phyloP scores from a whole-genome alignment of 2,329 filamentous ascomycete species.

The Dothidotthia symphoricarpi region DNA sequence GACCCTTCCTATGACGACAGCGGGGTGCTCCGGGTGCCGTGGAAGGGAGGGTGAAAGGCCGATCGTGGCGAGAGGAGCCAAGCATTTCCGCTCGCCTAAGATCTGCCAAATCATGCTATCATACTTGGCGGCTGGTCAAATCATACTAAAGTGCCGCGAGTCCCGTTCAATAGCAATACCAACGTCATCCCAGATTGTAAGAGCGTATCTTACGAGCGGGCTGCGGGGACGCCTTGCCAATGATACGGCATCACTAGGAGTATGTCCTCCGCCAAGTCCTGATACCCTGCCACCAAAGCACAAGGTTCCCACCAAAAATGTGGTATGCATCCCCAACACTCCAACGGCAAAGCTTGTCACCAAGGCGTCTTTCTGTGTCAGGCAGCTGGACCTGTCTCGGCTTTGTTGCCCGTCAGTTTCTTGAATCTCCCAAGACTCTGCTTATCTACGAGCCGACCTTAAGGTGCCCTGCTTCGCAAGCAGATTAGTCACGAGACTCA shows the following conservation, averaged over 20 bases:
- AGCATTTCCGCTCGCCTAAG: constrained; percentile 26
- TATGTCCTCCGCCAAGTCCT: constrained; percentile 16
- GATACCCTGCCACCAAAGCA: constrained; percentile 8
- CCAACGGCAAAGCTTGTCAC: constrained; percentile 27
- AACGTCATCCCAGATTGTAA: constrained; percentile 17
- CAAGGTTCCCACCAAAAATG: constrained; percentile 8
- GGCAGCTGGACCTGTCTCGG: constrained; percentile 14
- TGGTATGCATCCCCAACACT: constrained; percentile 12
- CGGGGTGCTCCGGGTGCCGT: too few species aligned
- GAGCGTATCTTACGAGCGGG: constrained; percentile 7
- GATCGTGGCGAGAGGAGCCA: constrained; percentile 17
- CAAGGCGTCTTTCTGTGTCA: constrained; percentile 17
- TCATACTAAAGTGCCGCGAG: constrained; percentile 5
- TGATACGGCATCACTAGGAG: constrained; percentile 4
- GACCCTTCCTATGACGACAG: constrained; percentile 13
- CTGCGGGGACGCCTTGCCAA: constrained; percentile 11
- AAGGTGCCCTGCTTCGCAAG: constrained; percentile 16
- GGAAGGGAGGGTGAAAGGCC: constrained; percentile 9
- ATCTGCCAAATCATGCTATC: constrained; percentile 13
- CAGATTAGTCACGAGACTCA: constrained; percentile 22
- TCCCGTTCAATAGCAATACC: constrained; percentile 5
- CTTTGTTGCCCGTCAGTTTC: constrained; percentile 8
- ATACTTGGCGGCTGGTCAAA: constrained; percentile 8
- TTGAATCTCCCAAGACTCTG: constrained; percentile 20
- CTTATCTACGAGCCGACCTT: constrained; percentile 18